phyloP scores from a whole-genome alignment of 257 asterid genomes.

The Paraleonurus japonicus region DNA sequence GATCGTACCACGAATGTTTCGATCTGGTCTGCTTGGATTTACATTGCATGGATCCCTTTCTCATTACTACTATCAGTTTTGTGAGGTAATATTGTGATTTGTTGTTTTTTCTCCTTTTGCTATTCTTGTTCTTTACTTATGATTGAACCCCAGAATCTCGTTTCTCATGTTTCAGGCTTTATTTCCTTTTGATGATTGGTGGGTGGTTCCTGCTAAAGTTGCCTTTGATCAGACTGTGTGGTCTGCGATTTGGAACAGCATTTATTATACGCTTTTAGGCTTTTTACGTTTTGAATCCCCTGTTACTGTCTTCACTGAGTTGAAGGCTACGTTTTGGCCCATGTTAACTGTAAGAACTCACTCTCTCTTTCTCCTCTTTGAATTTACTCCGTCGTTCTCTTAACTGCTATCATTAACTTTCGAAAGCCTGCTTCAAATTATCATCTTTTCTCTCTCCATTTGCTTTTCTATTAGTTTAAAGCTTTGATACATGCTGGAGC shows the following conservation, averaged over 20 bases:
- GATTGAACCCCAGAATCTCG: not conserved
- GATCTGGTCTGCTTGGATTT: slow-evolving; percentile 83
- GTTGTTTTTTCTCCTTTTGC: not conserved
- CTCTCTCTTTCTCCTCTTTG: slow-evolving; percentile 7
- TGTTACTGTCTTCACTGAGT: slow-evolving; percentile 43
- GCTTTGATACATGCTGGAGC: not conserved
- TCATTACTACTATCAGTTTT: slow-evolving; percentile 79
- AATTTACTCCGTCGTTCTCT: not conserved
- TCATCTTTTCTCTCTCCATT: not conserved
- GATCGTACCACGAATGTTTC: slow-evolving; percentile 70
- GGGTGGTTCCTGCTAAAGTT: slow-evolving; percentile 94
- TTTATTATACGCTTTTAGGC: slow-evolving; percentile 65
- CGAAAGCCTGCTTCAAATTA: not conserved
- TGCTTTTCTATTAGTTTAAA: not conserved
- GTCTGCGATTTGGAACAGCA: slow-evolving; percentile 89
- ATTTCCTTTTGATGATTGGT: slow-evolving; percentile 82
- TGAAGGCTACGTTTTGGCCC: slow-evolving; percentile 76
- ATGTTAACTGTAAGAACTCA: slow-evolving; percentile 74
- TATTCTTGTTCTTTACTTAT: not conserved
- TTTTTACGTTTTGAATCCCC: slow-evolving; percentile 77
- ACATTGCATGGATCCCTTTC: slow-evolving; percentile 85
- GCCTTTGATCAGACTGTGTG: slow-evolving; percentile 76
- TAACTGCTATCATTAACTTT: not conserved
- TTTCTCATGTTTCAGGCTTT: slow-evolving; percentile 47
- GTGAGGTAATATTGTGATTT: slow-evolving; percentile 51